A percentile compares a stretch with the other conserved stretches of the same genome.
Evolutionary conservation across 345 rosid species (phyloP).

Genomic region (Lepidium aucheri): DNA sequence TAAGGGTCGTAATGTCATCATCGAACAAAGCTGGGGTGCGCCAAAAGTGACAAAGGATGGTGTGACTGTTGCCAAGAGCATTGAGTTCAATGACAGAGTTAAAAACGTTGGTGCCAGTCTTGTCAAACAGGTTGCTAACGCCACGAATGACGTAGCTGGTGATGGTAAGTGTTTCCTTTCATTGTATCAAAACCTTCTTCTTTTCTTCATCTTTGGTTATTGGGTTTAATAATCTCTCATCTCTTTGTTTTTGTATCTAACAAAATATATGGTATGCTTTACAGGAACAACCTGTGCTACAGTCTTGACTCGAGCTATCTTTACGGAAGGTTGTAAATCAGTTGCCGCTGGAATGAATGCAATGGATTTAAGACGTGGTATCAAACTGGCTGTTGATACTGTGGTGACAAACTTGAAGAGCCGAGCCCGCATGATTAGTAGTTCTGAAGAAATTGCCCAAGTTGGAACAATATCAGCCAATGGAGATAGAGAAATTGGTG

Average conservation of each 20-base stretch:
- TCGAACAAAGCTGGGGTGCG: slow-evolving; percentile 94
- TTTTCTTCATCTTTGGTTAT: neutral
- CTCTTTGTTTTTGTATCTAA: neutral
- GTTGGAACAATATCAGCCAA: slow-evolving; percentile 98
- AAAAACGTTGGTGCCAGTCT: slow-evolving; percentile 97
- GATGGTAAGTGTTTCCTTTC: slow-evolving; percentile 52
- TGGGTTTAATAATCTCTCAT: neutral
- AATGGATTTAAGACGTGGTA: slow-evolving; percentile 92
- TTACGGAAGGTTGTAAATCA: slow-evolving; percentile 90
- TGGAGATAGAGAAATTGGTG: slow-evolving; percentile 98
- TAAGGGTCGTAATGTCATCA: slow-evolving; percentile 90
- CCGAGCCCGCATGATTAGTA: slow-evolving; percentile 91
- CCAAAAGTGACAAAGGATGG: slow-evolving; percentile 99
- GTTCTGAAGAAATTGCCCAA: slow-evolving; percentile 94
- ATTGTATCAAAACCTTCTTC: neutral
- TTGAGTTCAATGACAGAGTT: slow-evolving; percentile 81
- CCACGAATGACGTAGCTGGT: slow-evolving; percentile 91
- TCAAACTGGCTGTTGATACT: slow-evolving; percentile 83
- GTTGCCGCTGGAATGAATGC: slow-evolving; percentile 97
- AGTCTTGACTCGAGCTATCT: slow-evolving; percentile 77
- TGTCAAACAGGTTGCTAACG: slow-evolving; percentile 98
- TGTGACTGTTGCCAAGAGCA: slow-evolving; percentile 95
- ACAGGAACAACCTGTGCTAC: slow-evolving; percentile 99
- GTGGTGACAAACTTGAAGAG: slow-evolving; percentile 88
- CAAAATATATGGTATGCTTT: neutral